Evolutionary conservation across 768 basidiomycete species (phyloP), one percentile per base, ranked within the genome.

Genomic region (Leccinum rimulosum): DNA sequence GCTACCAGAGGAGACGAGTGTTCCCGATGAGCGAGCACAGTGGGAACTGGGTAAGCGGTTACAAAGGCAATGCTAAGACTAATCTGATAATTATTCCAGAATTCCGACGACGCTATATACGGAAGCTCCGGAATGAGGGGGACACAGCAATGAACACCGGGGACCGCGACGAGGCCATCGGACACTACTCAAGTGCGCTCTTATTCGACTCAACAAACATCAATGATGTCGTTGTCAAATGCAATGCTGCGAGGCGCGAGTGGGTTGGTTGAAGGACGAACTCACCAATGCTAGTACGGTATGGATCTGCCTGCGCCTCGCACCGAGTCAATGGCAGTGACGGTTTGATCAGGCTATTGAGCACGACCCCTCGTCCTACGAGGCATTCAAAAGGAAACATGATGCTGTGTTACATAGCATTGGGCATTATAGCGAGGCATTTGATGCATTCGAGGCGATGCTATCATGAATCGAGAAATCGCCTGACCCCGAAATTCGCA

Each of bases 371-470:
- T 55, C 56, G 19, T 55, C 30, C 4, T 15, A 50, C 15, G n/a
- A 7, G 15, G 64, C 54, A 5, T 64, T 60, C 50, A 30, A 64
- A 33, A 25, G 7, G 22, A 52, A 19, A n/a, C 55, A n/a, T n/a
- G n/a, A 64, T 49, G 35, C 50, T 30, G 49, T 27, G 15, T 30
- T 50, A 7, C 15, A 30, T 17, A 27, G 27, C 5, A 50, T 27
- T 7, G 27, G 27, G 15, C 27, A 17, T 50, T 27, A 50, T 7
- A 50, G 11, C 3, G 49, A 50, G 15, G 49, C 49, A 17, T 50
- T 50, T 12, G 27, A 14, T 15, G 7, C 49, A 17, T 50, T 30
- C 8, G 12, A 50, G 49, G 28, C 22, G 7, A 50, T 50, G 49
- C 27, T 50, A 4, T 50, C 49, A 17, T 30, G 27, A 9, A 19